phyloP scores from a whole-genome alignment of 768 basidiomycete genomes.

The Tulasnella sp. region DNA sequence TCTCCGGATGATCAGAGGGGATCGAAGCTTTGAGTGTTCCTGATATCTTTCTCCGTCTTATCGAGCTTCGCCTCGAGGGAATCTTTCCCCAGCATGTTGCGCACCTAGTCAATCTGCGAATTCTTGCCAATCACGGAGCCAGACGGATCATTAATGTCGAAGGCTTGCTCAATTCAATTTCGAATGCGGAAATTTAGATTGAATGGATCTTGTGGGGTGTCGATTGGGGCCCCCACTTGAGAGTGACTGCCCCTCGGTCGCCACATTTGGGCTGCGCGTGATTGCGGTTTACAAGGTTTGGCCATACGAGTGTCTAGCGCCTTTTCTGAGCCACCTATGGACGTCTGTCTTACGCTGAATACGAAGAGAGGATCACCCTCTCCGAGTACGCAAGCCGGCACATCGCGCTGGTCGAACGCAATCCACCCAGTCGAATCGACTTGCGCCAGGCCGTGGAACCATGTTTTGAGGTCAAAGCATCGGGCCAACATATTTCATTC shows the following conservation, averaged over 20 bases:
- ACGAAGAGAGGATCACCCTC: background rate
- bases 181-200: background rate
- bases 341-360: background rate
- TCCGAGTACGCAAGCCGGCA: background rate
- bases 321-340: background rate
- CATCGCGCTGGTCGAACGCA: background rate
- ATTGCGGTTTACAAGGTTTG: background rate
- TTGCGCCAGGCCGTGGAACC: background rate
- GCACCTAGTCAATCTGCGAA: background rate
- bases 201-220: background rate
- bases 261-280: background rate
- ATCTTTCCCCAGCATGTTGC: background rate
- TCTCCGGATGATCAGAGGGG: background rate
- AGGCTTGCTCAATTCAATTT: background rate
- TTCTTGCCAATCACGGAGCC: background rate
- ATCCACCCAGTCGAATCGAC: background rate
- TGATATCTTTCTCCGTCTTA: background rate
- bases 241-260: background rate
- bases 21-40: background rate
- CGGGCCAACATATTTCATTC: background rate
- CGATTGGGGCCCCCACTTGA: background rate
- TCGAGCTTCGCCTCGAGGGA: background rate
- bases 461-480: background rate
- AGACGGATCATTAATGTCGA: background rate
- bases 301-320: background rate